Percentiles rank a stretch among this genome's conserved stretches.
Conservation (phyloP, 1,139 yeast genomes). For the Saccharomycopsis phalli region DNA sequence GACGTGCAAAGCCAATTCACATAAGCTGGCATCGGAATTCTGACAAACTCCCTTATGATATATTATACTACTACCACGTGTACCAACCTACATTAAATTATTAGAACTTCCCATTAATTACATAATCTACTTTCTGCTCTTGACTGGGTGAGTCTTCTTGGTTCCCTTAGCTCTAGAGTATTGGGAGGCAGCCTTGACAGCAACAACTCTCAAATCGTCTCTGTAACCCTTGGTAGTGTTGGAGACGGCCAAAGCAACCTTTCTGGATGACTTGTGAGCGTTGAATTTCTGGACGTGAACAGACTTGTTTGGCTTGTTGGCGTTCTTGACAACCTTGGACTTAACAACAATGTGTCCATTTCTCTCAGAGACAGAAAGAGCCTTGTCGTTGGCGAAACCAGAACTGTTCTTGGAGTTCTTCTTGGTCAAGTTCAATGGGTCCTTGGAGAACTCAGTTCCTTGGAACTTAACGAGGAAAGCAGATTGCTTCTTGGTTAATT, state of each 20-base stretch:
- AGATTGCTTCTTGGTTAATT: constrained; percentile 38
- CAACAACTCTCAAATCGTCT: constrained; percentile 37
- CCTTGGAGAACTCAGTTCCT: constrained; percentile 36
- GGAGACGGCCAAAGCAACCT: constrained; percentile 36
- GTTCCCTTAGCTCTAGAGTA: constrained; percentile 32
- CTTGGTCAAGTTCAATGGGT: constrained; percentile 41
- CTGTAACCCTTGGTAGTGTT: constrained; percentile 39
- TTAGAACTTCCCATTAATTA: background rate
- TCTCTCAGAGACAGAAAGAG: constrained; percentile 33
- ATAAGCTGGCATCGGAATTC: too few species aligned
- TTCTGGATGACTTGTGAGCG: constrained; percentile 34
- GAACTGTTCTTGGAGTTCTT: constrained; percentile 37
- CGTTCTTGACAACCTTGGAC: constrained; percentile 34
- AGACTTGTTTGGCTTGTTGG: constrained; percentile 36
- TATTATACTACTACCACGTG: too few species aligned
- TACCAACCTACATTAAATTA: too few species aligned
- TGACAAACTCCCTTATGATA: too few species aligned
- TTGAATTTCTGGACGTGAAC: constrained; percentile 32
- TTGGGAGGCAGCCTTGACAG: constrained; percentile 38
- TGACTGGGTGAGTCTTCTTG: constrained; percentile 30
- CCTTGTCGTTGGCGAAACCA: constrained; percentile 41
- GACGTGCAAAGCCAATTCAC: too few species aligned
- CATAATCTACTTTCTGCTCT: constrained; percentile 18
- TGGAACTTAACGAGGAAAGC: constrained; percentile 40
- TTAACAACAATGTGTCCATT: constrained; percentile 33